Evolutionary conservation across 2,329 filamentous ascomycete species (phyloP).

Genomic region (Neonectria faginata): DNA sequence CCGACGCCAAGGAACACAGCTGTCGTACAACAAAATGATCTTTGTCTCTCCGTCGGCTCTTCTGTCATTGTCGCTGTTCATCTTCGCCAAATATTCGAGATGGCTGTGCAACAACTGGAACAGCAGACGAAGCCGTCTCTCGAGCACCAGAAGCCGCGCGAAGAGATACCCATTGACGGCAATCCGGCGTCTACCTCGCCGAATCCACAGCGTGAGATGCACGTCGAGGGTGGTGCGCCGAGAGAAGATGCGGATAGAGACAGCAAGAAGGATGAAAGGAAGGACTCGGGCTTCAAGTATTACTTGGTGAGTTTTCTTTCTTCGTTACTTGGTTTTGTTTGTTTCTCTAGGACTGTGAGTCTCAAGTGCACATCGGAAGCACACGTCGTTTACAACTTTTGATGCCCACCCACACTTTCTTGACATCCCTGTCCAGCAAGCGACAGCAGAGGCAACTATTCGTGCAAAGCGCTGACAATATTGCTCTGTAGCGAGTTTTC

Average conservation of each 20-base stretch:
- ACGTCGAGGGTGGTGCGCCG: conserved; percentile 13
- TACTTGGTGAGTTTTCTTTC: conserved; percentile 37
- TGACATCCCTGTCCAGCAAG: neutral
- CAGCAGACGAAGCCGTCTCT: neutral
- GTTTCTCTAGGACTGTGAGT: neutral
- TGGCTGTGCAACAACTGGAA: neutral
- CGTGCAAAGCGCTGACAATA: neutral
- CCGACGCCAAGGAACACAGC: neutral
- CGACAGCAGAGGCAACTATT: neutral
- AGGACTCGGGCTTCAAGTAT: conserved; percentile 43
- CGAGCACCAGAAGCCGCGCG: neutral
- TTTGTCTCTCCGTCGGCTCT: neutral
- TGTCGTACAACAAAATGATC: neutral
- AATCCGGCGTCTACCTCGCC: neutral
- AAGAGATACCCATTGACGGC: neutral
- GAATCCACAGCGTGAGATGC: neutral
- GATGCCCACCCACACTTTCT: neutral
- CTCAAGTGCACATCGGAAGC: too few species aligned
- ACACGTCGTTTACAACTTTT: neutral
- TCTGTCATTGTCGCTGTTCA: neutral
- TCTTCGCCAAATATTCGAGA: neutral
- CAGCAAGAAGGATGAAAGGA: conserved; percentile 15
- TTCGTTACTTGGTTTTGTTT: neutral
- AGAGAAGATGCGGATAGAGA: conserved; percentile 6
- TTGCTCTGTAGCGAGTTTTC: conserved; percentile 50